A percentile compares a stretch with the other conserved stretches of the same genome.
These are phyloP conservation scores for Colletotrichum sp. DNA, from an alignment of 2,329 filamentous ascomycete genomes.

Conservation along the genomic window DNA sequence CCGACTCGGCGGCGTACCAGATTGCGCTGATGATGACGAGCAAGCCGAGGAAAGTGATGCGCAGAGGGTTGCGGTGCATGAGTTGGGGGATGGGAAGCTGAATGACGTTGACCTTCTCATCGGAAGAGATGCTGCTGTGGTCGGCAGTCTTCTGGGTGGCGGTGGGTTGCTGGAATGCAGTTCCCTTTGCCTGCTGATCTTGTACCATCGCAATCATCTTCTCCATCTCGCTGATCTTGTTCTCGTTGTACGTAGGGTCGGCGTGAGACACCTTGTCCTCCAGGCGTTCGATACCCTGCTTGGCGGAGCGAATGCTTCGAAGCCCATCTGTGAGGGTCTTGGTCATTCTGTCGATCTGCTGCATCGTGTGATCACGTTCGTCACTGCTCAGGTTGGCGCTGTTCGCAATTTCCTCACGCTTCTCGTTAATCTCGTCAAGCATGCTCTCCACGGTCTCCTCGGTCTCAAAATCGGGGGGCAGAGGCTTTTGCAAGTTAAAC, in stretches of 20 bases:
- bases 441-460: not conserved
- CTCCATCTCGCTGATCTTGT: not conserved
- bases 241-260: constrained; percentile 28
- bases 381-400: constrained; percentile 19
- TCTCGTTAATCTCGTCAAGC: constrained; percentile 20
- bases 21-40: constrained; percentile 45
- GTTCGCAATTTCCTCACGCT: constrained; percentile 16
- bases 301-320: constrained; percentile 57
- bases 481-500: constrained; percentile 28
- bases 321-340: constrained; percentile 57
- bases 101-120: constrained; percentile 25
- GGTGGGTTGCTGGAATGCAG: not conserved
- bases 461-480: constrained; percentile 17
- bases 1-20: constrained; percentile 62
- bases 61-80: constrained; percentile 44
- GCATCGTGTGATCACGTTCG: constrained; percentile 44
- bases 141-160: not conserved
- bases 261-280: constrained; percentile 54
- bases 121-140: not conserved
- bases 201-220: not conserved
- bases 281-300: constrained; percentile 62
- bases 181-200: constrained; percentile 13
- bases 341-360: constrained; percentile 54
- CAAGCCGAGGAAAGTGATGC: constrained; percentile 53
- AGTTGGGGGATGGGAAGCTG: constrained; percentile 51